Conservation (phyloP, 2,329 filamentous ascomycete species). For the Aspergillus neoniger region DNA sequence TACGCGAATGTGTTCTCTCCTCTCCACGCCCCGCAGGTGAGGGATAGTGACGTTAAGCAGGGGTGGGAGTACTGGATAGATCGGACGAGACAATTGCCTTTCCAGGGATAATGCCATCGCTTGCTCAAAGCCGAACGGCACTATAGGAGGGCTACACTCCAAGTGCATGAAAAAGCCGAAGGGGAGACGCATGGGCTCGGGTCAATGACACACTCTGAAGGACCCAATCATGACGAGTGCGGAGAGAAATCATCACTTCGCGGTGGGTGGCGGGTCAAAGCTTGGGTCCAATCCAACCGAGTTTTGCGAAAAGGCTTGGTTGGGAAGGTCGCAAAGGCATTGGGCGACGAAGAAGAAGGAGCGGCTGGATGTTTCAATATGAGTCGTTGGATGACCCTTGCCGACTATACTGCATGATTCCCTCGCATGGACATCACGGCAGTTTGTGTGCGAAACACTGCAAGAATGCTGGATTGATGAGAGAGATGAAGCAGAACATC, state of each 20-base stretch:
- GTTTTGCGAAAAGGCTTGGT: slow-evolving; percentile 9
- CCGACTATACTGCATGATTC: not conserved
- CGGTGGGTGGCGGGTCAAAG: slow-evolving; percentile 13
- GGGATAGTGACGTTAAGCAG: not conserved
- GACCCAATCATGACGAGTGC: slow-evolving; percentile 5
- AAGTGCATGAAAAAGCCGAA: not conserved
- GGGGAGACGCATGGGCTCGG: not conserved
- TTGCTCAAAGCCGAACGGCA: not conserved
- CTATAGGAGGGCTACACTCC: not conserved
- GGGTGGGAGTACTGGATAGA: not conserved
- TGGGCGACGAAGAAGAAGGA: not conserved
- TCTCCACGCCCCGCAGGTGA: not conserved
- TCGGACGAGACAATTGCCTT: not conserved
- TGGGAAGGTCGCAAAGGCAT: not conserved
- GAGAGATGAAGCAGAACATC: not conserved
- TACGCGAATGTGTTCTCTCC: not conserved
- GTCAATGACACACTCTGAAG: not conserved
- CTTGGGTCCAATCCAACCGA: slow-evolving; percentile 8
- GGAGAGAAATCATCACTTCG: slow-evolving; percentile 2
- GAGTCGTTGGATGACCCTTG: slow-evolving; percentile 5
- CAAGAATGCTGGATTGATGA: not conserved
- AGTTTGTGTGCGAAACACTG: not conserved
- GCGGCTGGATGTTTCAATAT: slow-evolving; percentile 3
- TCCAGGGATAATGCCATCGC: not conserved
- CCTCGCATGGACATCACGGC: not conserved